A percentile compares a stretch with the other conserved stretches of the same genome.
phyloP scores from a whole-genome alignment of 768 basidiomycete genomes.

The Tylopilus balloui region DNA sequence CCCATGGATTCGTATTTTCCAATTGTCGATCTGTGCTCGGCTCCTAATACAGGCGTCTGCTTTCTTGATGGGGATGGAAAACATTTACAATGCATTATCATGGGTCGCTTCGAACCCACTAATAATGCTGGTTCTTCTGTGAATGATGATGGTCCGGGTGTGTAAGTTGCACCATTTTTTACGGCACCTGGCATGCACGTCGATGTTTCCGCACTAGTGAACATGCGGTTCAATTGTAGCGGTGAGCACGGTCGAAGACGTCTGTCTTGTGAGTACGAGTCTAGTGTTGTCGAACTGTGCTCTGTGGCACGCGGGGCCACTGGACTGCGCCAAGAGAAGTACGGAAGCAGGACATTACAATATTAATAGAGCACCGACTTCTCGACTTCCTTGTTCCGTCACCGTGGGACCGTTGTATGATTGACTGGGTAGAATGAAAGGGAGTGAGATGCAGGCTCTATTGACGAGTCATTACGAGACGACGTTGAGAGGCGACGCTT shows the following conservation, averaged over 20 bases:
- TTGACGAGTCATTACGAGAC: slow-evolving; percentile 4
- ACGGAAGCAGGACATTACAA: slow-evolving; percentile 10
- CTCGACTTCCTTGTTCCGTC: slow-evolving; percentile 18
- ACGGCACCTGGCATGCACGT: slow-evolving; percentile 14
- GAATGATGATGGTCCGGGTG: slow-evolving; percentile 3
- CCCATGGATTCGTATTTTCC: slow-evolving; percentile 10
- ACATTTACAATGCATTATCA: slow-evolving; percentile 2
- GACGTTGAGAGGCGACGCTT: slow-evolving; percentile 19
- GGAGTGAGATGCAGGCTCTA: no score
- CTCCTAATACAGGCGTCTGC: background rate
- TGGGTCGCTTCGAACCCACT: slow-evolving; percentile 5
- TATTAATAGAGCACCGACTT: slow-evolving; percentile 21
- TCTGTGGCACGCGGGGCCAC: slow-evolving; percentile 24
- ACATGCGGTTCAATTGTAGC: no score
- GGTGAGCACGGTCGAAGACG: background rate
- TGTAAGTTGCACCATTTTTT: slow-evolving; percentile 10
- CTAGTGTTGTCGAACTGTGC: slow-evolving; percentile 7
- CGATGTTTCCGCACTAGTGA: background rate
- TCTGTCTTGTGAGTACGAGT: background rate
- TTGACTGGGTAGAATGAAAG: slow-evolving; percentile 6
- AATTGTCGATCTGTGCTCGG: slow-evolving; percentile 4
- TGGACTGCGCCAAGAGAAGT: slow-evolving; percentile 4
- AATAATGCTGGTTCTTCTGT: slow-evolving; percentile 12
- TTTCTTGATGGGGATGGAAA: slow-evolving; percentile 1
- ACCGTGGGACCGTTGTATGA: slow-evolving; percentile 10